Conservation (phyloP, 2,329 filamentous ascomycete genomes). For the Coniochaeta prunicola region DNA sequence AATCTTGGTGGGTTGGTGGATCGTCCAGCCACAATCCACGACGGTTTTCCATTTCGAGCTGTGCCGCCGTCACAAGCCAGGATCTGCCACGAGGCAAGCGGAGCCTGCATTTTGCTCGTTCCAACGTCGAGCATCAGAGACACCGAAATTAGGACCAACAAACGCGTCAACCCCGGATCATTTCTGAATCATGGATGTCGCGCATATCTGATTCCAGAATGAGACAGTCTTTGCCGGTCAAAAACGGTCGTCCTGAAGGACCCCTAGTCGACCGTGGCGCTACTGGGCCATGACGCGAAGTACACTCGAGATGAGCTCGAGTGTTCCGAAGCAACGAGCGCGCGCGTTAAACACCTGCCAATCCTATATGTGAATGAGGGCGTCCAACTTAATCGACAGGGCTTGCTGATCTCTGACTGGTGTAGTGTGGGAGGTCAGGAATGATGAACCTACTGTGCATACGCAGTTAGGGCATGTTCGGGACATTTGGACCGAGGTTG, state of each 20-base stretch:
- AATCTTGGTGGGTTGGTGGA: neutral
- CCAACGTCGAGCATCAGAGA: neutral
- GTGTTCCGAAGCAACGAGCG: too few species aligned
- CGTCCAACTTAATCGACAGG: neutral
- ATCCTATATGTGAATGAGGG: neutral
- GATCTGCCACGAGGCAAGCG: constrained; percentile 2
- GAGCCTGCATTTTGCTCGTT: neutral
- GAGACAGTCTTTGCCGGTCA: neutral
- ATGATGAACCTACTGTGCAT: neutral
- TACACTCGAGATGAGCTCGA: neutral
- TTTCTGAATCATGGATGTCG: neutral
- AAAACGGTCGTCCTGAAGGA: neutral
- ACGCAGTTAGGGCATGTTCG: neutral
- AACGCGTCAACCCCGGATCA: neutral
- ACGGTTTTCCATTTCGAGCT: constrained; percentile 1
- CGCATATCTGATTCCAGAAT: neutral
- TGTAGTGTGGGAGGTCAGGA: neutral
- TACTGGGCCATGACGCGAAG: neutral
- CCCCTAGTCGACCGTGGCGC: neutral
- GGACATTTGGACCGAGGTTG: neutral
- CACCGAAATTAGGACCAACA: neutral
- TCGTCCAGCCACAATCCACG: constrained; percentile 1
- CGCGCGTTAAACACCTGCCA: neutral
- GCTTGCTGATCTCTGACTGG: neutral
- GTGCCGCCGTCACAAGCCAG: constrained; percentile 1